These are phyloP conservation scores for Irpex lacteus DNA, from an alignment of 1,284 basidiomycete species.

Conservation along the genomic window DNA sequence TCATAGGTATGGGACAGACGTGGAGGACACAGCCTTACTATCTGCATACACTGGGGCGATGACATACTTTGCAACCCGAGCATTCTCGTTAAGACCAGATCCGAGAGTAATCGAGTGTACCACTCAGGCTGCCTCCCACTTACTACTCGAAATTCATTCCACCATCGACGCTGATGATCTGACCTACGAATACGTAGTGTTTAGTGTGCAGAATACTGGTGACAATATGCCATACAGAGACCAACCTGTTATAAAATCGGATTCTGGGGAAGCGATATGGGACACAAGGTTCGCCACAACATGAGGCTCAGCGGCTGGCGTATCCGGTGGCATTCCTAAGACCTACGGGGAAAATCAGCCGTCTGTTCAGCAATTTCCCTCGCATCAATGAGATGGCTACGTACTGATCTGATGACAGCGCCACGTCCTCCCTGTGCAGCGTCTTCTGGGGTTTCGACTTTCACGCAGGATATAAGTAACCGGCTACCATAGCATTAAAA, in stretches of 20 bases:
- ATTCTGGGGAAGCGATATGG: background rate
- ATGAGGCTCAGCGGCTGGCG: background rate
- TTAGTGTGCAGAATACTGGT: background rate
- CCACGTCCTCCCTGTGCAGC: background rate
- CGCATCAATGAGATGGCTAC: background rate
- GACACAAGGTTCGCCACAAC: conserved; percentile 1
- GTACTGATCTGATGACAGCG: background rate
- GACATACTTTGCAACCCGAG: background rate
- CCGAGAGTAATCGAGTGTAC: too few species aligned
- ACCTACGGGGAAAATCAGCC: too few species aligned
- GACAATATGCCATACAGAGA: background rate
- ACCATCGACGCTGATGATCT: background rate
- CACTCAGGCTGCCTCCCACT: background rate
- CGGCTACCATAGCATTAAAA: too few species aligned
- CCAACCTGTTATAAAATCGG: background rate
- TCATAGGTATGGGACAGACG: too few species aligned
- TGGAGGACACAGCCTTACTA: too few species aligned
- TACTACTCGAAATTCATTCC: background rate
- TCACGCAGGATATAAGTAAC: too few species aligned
- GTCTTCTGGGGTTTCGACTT: background rate
- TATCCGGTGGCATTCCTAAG: background rate
- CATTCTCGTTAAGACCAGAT: background rate
- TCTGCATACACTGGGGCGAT: background rate
- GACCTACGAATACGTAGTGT: background rate
- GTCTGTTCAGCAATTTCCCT: background rate